Base-by-base conservation (phyloP, 805 yeast species). In the Candida succiphila region DNA sequence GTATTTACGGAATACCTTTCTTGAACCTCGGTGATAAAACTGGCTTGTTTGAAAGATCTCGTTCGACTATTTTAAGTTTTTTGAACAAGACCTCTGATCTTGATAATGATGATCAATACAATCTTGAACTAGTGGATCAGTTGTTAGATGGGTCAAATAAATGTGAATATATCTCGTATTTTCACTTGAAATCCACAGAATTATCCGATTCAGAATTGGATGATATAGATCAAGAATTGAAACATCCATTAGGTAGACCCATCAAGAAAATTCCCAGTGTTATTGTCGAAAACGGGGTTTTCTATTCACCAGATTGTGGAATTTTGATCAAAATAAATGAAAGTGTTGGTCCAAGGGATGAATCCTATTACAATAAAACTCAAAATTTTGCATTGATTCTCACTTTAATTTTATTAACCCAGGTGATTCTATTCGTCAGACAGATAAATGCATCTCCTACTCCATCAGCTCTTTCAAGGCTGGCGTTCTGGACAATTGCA, bases 301-400 rank as follows among this genome's bases (percentile, higher is more conserved):
- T 85, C 15, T 87, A 83, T 48, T 85, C 95, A 0, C 96, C 96
- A 0, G 95, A 88, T 50, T 88, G 97, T 61, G 94, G 88, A 0
- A 48, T 79, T 3, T 50, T 69, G 2, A 39, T 84, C 4, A 51
- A 56, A 5, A 27, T 69, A 6, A 51, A 52, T 7, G 41, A 47
- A 6, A 54, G 61, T 3, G 35, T 37, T 12, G 96, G 96, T 1
- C 57, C 68, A n/a, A 71, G 76, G 39, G 54, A 60, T 32, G 88
- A 78, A 46, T 63, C 69, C 16, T 57, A 51, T 24, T 48, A 51
- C 27, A 34, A 41, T 4, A 47, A 52, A 32, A 52, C 69, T 25
- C 51, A 75, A 53, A 51, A 50, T 8, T 52, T 64, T 39, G 35
- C 71, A 4, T 35, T 78, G 15, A 39, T 60, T 7, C 73, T 73